Conservation (phyloP, 192 early-diverging fungal genomes). For the Ambispora gerdemannii region DNA sequence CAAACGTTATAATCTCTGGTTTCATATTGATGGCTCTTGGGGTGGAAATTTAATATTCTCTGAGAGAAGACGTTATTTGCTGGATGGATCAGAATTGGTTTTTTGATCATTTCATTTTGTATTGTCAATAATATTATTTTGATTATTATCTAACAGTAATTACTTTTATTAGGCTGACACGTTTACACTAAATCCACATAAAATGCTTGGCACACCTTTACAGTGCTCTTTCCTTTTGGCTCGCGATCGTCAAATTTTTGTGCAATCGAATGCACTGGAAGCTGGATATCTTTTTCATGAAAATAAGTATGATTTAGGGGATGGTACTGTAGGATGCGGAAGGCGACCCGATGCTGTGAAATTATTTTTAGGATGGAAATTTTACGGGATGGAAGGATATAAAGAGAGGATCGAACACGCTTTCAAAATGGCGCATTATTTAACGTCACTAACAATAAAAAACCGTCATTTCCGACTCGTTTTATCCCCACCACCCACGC, state of each 20-base stretch:
- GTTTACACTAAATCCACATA: constrained; percentile 78
- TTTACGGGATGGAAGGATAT: constrained; percentile 65
- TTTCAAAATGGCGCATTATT: constrained; percentile 46
- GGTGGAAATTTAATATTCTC: constrained; percentile 70
- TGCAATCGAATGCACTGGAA: constrained; percentile 56
- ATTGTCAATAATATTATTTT: background rate
- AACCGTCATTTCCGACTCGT: constrained; percentile 47
- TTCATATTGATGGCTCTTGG: constrained; percentile 81
- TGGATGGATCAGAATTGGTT: constrained; percentile 53
- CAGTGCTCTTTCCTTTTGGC: constrained; percentile 76
- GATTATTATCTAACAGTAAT: background rate
- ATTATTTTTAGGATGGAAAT: constrained; percentile 75
- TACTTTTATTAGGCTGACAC: constrained; percentile 51
- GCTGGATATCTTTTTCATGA: constrained; percentile 72
- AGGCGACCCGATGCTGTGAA: constrained; percentile 76
- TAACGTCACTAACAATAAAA: constrained; percentile 40
- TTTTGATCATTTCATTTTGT: background rate
- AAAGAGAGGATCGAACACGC: constrained; percentile 55
- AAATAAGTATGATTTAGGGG: constrained; percentile 65
- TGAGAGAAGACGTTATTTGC: constrained; percentile 37
- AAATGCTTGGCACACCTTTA: constrained; percentile 72
- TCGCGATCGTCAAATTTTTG: constrained; percentile 52
- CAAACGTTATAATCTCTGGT: constrained; percentile 60
- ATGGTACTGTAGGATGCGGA: constrained; percentile 77
- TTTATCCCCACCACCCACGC: constrained; percentile 35